These are phyloP conservation scores for Stellera chamaejasme DNA, from an alignment of 345 rosid species.

Conservation along the genomic window DNA sequence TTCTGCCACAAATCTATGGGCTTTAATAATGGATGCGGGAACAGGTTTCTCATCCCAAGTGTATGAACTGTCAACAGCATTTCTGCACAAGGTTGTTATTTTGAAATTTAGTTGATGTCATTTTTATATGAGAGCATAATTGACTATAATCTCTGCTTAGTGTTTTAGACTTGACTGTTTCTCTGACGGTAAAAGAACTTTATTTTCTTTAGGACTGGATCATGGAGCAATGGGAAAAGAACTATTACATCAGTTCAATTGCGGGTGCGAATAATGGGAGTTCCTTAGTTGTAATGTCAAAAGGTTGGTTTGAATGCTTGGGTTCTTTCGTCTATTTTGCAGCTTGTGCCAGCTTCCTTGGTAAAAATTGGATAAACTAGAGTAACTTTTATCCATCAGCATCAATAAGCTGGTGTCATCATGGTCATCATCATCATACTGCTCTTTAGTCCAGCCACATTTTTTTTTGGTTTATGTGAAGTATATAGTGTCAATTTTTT, in stretches of 20 bases:
- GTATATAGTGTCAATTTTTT: too few species aligned
- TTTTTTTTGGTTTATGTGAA: too few species aligned
- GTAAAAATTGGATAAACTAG: neutral
- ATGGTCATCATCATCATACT: too few species aligned
- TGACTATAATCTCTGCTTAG: neutral
- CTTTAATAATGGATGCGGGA: conserved; percentile 96
- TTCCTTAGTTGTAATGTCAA: conserved; percentile 92
- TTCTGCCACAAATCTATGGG: conserved; percentile 89
- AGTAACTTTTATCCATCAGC: neutral
- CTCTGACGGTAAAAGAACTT: conserved; percentile 8
- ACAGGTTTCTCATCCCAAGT: conserved; percentile 87
- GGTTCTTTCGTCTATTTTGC: conserved; percentile 1
- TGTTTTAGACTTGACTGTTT: conserved; percentile 9
- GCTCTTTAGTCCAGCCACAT: too few species aligned
- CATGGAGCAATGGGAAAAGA: conserved; percentile 98
- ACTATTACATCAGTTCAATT: conserved; percentile 82
- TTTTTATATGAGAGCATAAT: conserved; percentile 2
- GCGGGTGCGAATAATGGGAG: conserved; percentile 91
- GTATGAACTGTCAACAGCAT: conserved; percentile 70
- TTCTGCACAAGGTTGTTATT: conserved; percentile 76
- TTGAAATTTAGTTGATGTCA: conserved; percentile 1
- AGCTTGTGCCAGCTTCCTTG: neutral
- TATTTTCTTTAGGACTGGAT: conserved; percentile 75
- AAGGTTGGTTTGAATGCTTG: conserved; percentile 42
- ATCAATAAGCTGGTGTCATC: too few species aligned